Conservation (phyloP, 768 basidiomycete species). For the Kwoniella dendrophila region DNA sequence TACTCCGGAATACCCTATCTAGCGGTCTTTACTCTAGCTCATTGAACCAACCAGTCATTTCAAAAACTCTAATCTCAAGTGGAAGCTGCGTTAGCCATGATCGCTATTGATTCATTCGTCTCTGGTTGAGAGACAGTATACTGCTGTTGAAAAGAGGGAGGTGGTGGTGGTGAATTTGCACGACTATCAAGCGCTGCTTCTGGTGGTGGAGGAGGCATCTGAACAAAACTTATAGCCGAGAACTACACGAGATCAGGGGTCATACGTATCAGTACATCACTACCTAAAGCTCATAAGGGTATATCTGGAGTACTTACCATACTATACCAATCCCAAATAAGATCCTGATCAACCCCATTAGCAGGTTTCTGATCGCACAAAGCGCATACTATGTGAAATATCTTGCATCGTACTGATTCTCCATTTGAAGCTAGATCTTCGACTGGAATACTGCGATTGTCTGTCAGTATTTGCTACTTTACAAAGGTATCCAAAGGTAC, state of each 20-base stretch:
- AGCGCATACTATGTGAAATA: slow-evolving; percentile 50
- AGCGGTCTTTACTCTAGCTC: too few species aligned
- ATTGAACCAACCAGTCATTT: too few species aligned
- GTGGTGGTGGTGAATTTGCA: slow-evolving; percentile 19
- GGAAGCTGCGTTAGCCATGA: too few species aligned
- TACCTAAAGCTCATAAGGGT: too few species aligned
- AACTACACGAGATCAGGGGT: slow-evolving; percentile 31
- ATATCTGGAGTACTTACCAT: slow-evolving; percentile 49
- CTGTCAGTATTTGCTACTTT: too few species aligned
- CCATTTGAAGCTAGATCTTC: slow-evolving; percentile 51
- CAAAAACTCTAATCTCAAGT: too few species aligned
- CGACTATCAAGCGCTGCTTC: slow-evolving; percentile 33
- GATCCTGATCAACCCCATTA: slow-evolving; percentile 32
- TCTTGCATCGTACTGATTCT: slow-evolving; percentile 46
- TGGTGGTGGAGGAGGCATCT: slow-evolving; percentile 48
- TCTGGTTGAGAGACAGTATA: too few species aligned
- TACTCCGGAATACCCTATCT: too few species aligned
- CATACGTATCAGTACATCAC: too few species aligned
- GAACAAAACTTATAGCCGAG: slow-evolving; percentile 48
- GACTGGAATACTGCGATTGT: slow-evolving; percentile 46
- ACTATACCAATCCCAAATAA: slow-evolving; percentile 49
- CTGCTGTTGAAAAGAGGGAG: not conserved
- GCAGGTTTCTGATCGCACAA: slow-evolving; percentile 30
- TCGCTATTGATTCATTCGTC: too few species aligned
- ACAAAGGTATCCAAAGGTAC: too few species aligned